Base-by-base conservation (phyloP, 208 protist genomes). In the Crithidia sp. region DNA sequence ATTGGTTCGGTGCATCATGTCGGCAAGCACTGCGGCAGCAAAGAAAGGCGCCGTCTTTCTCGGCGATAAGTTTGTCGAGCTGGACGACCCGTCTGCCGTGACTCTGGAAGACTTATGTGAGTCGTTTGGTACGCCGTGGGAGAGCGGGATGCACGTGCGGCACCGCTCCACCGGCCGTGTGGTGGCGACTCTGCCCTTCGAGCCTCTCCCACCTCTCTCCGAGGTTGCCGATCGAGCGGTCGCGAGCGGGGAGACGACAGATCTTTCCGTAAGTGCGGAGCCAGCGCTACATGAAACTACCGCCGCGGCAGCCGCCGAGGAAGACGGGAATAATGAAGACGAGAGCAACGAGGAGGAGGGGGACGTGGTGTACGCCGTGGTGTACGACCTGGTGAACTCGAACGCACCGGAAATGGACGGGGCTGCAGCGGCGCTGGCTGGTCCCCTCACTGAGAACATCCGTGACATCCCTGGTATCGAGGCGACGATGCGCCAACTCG, bases 151-250 rank as follows among this genome's bases (percentile, higher is more conserved):
- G 63, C 88, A 76, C 57, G 63, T 96, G 14, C 81, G 74, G 36
- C 79, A 88, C 13, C 77, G 86, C 3, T 63, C 47, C 6, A 87
- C 74, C 6, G 84, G 85, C 7, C 84, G 76, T 5, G 73, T 93
- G 4, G 83, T 95, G 39, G 89, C 86, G 0, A 96, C 92, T 19
- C 76, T 96, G 9, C 88, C 92, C 0, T 95, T 87, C 62, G 92
- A 96, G 56, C 63, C 69, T 7, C 60, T 96, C 1, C 82, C 81
- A 4, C 57, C 70, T 4, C 67, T 66, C 0, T 41, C 57, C 7
- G 59, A 67, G 7, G 55, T 75, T 1, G 41, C 45, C 4, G 75
- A 74, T 47, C 60, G 56, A 7, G 4, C 12, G 16, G 5, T 71
- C 0, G 70, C 57, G 45, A 37, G 49, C 2, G 68, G 71, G 28